Evolutionary conservation across 2,329 filamentous ascomycete genomes (phyloP).

Genomic region (Ophiostoma fasciatum): DNA sequence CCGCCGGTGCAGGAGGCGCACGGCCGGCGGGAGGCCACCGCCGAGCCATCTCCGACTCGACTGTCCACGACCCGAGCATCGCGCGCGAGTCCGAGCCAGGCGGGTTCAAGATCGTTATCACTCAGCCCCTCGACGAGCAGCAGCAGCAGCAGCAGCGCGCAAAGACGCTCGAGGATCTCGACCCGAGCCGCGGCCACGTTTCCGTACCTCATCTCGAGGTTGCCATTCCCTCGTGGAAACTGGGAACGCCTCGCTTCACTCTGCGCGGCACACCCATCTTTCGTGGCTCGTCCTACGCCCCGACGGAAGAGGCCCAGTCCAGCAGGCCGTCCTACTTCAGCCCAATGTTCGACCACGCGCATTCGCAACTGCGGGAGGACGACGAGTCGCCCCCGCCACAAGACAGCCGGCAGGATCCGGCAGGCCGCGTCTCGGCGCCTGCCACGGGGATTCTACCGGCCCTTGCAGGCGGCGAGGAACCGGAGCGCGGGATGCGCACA

Average conservation of each 20-base stretch:
- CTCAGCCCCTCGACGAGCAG: constrained; percentile 46
- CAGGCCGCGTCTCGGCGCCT: too few species aligned
- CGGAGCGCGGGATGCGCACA: neutral
- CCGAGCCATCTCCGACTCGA: constrained; percentile 64
- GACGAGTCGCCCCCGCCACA: constrained; percentile 10
- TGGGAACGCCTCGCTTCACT: constrained; percentile 73
- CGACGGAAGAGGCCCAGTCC: constrained; percentile 55
- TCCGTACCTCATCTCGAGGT: constrained; percentile 46
- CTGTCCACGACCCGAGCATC: constrained; percentile 46
- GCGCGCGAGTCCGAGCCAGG: constrained; percentile 44
- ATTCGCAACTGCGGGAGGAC: constrained; percentile 25
- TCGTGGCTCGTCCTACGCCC: constrained; percentile 66
- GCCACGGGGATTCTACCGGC: too few species aligned
- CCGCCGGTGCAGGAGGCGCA: neutral
- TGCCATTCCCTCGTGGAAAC: constrained; percentile 67
- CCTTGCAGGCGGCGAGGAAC: too few species aligned
- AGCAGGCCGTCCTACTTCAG: constrained; percentile 29
- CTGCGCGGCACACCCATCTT: constrained; percentile 60
- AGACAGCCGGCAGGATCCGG: too few species aligned
- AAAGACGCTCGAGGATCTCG: constrained; percentile 46
- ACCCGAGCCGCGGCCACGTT: constrained; percentile 26
- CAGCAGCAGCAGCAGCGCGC: constrained; percentile 37
- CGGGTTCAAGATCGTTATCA: constrained; percentile 68
- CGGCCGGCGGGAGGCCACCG: constrained; percentile 25
- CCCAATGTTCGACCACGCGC: neutral